Evolutionary conservation across 2,329 filamentous ascomycete species (phyloP), one percentile per base, ranked within the genome.

Genomic region (Talaromyces sp.): DNA sequence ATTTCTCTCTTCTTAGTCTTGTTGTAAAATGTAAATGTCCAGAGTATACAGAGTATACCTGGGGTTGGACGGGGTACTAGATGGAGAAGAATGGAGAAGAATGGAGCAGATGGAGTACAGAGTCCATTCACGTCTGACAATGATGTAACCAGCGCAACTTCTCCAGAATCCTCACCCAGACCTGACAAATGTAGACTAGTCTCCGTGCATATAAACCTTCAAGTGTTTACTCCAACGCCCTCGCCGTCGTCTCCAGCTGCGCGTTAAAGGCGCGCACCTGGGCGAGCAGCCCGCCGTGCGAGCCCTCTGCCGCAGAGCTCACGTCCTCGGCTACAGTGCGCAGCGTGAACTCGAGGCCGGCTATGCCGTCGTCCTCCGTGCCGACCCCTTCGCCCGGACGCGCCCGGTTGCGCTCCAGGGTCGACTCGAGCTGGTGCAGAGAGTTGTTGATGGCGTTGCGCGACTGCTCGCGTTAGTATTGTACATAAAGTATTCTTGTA

Each of bases 221-320:
- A 14, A 10, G 4, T 10, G 3, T 38, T 9, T 14, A 46, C 43
- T 9, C 43, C 19, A 46, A 21, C n/a, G 43, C 53, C 26, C 57
- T 62, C 3, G 64, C 71, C 49, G 73, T 68, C 51, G 63, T 67
- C 63, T 80, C 77, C 21, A 80, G 69, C 64, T 77, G 74, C 29
- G 70, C 70, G 64, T 80, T 80, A 64, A 80, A 79, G 2, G 65
- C 64, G 55, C 70, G 73, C 32, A 80, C 71, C 59, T 73, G 76
- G 52, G 73, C 68, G 56, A 80, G 63, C 7, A 79, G 64, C 19
- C 78, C 78, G 5, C 77, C 77, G 14, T 74, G 69, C 14, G 71
- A 68, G 24, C 73, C 73, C 24, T 73, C 71, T 9, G 71, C 75
- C 1, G 63, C 66, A 41, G 71, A 73, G 64, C 77, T 79, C 29